Base-by-base conservation (phyloP, 106 monocot species). In the Allium fistulosum region DNA sequence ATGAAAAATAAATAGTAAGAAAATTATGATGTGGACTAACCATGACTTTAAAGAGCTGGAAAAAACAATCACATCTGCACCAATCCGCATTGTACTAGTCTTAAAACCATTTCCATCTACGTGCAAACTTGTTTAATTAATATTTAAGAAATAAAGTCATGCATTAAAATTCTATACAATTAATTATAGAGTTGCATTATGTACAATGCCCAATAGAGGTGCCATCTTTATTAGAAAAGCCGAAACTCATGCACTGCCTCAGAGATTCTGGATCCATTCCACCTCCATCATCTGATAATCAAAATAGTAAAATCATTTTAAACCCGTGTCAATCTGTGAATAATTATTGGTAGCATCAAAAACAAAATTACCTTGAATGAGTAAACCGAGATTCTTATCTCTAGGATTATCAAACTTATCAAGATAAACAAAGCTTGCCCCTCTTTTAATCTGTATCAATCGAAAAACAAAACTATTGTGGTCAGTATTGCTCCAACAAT, bases 61-160 rank as follows among this genome's bases (percentile, higher is more conserved):
- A 63, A 94, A 94, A 74, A 82, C 87, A 71, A 90, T 77, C 27
- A 74, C 90, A 87, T 94, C 93, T 26, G 93, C 86, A 52, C 90
- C 93, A 70, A 94, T 84, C 61, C 93, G 77, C 93, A 94, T 94
- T 10, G 93, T 90, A 70, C 93, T 94, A 26, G 93, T 90, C 68
- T 94, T 94, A 72, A 94, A 94, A 71, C 93, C 93, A 90, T 94
- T 94, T 62, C 93, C 93, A 87, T 90, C 93, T 94, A 60, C 22
- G 17, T 5, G 58, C 49, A 2, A 71, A 78, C 10, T 57, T 37
- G 37, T 37, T 37, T 37, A 2, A 37, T 37, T 37, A 37, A 37
- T 37, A 37, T 5, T 37, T 37, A 37, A 37, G 37, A 37, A 37
- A 37, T 37, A 37, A 37, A 37, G 37, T 37, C 37, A 37, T 37